phyloP scores from a whole-genome alignment of 305 asterid species.

The Fraxinus platypoda region DNA sequence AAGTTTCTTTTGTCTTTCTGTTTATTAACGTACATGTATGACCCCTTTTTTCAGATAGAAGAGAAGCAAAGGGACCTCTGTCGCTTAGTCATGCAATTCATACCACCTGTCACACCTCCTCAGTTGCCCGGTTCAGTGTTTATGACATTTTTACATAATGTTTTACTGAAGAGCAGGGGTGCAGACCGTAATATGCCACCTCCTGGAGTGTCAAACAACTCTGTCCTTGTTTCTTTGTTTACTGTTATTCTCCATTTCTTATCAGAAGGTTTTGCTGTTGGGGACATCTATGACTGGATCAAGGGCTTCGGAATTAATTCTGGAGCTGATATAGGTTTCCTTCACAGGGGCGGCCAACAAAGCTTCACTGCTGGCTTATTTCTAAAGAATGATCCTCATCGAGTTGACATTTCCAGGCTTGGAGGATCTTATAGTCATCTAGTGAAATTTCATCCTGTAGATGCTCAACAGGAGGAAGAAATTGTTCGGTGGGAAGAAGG shows the following conservation, averaged over 20 bases:
- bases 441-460: conserved; percentile 54
- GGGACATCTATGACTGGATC: conserved; percentile 69
- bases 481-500: conserved; percentile 94
- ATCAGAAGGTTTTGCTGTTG: conserved; percentile 75
- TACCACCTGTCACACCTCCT: conserved; percentile 74
- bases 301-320: conserved; percentile 55
- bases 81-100: conserved; percentile 82
- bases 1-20: neutral
- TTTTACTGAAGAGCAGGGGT: conserved; percentile 88
- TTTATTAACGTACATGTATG: neutral
- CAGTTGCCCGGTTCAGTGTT: conserved; percentile 91
- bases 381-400: conserved; percentile 79
- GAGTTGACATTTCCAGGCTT: conserved; percentile 82
- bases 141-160: conserved; percentile 73
- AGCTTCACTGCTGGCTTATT: conserved; percentile 72
- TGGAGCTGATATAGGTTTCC: conserved; percentile 74
- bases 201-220: conserved; percentile 90
- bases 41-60: conserved; percentile 59
- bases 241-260: conserved; percentile 80
- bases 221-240: conserved; percentile 85
- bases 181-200: conserved; percentile 92
- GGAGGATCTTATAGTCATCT: conserved; percentile 89
- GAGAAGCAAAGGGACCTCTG: conserved; percentile 95
- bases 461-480: conserved; percentile 58
- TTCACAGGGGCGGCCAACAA: conserved; percentile 89